These are phyloP conservation scores for Saposhnikovia divaricata DNA, from an alignment of 129 eudicot species.

Conservation along the genomic window DNA sequence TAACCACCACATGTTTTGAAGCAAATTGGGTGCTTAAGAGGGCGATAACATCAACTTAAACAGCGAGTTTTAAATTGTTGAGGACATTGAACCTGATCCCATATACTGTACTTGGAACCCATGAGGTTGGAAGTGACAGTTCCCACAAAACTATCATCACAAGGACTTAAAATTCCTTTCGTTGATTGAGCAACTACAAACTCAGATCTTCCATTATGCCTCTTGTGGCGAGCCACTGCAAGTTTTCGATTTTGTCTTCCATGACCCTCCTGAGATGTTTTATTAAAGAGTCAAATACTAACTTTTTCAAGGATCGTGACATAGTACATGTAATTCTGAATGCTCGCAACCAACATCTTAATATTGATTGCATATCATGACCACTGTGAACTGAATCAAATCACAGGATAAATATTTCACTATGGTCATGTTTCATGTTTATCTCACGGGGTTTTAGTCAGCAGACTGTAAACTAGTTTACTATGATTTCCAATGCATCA, in stretches of 20 bases:
- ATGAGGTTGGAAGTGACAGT: conserved; percentile 66
- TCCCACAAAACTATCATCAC: conserved; percentile 77
- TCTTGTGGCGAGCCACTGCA: conserved; percentile 73
- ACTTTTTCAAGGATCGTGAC: neutral
- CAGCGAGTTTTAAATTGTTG: neutral
- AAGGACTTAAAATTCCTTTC: conserved; percentile 41
- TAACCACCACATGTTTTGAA: neutral
- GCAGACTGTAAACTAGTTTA: neutral
- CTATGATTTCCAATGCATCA: neutral
- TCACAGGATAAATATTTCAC: neutral
- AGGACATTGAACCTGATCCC: conserved; percentile 64
- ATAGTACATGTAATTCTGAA: neutral
- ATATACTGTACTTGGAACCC: conserved; percentile 75
- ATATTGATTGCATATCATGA: neutral
- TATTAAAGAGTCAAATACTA: neutral
- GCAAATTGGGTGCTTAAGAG: neutral
- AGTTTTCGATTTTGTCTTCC: conserved; percentile 88
- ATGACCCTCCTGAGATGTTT: conserved; percentile 61
- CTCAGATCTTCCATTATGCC: conserved; percentile 70
- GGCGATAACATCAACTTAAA: neutral
- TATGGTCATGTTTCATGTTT: neutral
- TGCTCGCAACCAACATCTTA: neutral
- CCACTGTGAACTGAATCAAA: neutral
- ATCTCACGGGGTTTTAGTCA: neutral
- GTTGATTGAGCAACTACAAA: conserved; percentile 63